Base-by-base conservation (phyloP, 768 basidiomycete genomes). In the Solioccasus polychromus region DNA sequence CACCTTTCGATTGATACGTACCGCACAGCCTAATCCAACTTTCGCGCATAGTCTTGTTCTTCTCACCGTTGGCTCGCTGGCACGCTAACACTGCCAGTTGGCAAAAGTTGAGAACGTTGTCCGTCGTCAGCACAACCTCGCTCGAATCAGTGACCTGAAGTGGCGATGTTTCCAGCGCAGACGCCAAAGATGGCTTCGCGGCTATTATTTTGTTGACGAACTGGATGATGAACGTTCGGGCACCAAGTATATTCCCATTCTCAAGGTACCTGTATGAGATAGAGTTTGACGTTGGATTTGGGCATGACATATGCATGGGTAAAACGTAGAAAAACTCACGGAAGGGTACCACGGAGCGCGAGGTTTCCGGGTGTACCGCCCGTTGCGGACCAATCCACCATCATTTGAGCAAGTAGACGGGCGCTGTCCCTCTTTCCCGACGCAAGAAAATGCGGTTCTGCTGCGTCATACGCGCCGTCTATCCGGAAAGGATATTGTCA, bases 341-440 rank as follows among this genome's bases (percentile, higher is more conserved):
- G 92, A 44, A 99, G 72, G 9, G 80, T 82, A 25, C 90, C 92
- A 35, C 90, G 83, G 20, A 93, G 69, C 30, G 92, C 89, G 69
- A 94, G 96, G 22, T 77, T 73, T 6, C 87, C 91, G 24, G 79
- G 77, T 26, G 68, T 59, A 26, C 71, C 68, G 28, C 75, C 72
- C 1, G 70, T 54, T 17, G 74, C 70, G n/a, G 66, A 65, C 95
- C 95, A 99, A 46, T 89, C 80, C 46, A 82, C 74, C 67, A 91
- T 85, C 79, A 93, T 82, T 51, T 92, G 80, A 6, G 93, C 92
- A 19, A 97, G 80, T 4, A 86, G 68, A 15, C 86, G 78, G 2
- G 91, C 94, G 36, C 92, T 90, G 55, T 97, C 95, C 39, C 91
- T 80, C 57, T 87, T 89, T 32, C 91, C 92, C 0, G 91, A 83